Conservation (phyloP, 331 rosid genomes). For the Dryas integrifolia region DNA sequence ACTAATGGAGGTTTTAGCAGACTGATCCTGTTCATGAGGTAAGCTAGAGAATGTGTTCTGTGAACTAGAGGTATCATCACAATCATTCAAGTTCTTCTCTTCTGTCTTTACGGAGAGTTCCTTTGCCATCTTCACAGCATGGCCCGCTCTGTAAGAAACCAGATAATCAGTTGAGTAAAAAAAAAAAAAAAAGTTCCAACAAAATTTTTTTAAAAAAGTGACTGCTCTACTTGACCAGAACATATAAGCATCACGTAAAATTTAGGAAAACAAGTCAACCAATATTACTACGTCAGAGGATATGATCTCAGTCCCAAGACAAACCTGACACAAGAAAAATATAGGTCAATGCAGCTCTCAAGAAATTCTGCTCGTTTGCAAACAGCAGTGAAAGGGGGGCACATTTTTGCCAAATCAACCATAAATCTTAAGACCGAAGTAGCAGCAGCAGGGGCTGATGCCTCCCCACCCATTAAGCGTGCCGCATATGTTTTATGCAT, state of each 20-base stretch:
- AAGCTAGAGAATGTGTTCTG: constrained; percentile 86
- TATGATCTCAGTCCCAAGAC: constrained; percentile 23
- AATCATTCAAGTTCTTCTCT: constrained; percentile 67
- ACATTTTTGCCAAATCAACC: constrained; percentile 99
- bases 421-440: constrained; percentile 91
- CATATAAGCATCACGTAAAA: background rate
- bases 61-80: constrained; percentile 84
- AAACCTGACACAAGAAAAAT: constrained; percentile 96
- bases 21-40: constrained; percentile 81
- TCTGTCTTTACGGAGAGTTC: constrained; percentile 80
- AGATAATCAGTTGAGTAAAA: constrained; percentile 26
- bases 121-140: constrained; percentile 91
- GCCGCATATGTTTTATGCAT: constrained; percentile 99
- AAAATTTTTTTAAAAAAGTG: background rate
- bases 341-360: constrained; percentile 90
- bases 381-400: constrained; percentile 77
- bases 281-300: constrained; percentile 3
- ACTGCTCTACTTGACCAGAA: constrained; percentile 16
- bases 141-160: constrained; percentile 74
- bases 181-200: background rate
- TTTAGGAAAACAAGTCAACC: constrained; percentile 8
- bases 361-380: constrained; percentile 93
- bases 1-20: constrained; percentile 81
- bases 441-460: constrained; percentile 97
- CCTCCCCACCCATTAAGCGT: constrained; percentile 99